Evolutionary conservation across 805 yeast species (phyloP), one percentile per base, ranked within the genome.

Genomic region (Candida nemodendra): DNA sequence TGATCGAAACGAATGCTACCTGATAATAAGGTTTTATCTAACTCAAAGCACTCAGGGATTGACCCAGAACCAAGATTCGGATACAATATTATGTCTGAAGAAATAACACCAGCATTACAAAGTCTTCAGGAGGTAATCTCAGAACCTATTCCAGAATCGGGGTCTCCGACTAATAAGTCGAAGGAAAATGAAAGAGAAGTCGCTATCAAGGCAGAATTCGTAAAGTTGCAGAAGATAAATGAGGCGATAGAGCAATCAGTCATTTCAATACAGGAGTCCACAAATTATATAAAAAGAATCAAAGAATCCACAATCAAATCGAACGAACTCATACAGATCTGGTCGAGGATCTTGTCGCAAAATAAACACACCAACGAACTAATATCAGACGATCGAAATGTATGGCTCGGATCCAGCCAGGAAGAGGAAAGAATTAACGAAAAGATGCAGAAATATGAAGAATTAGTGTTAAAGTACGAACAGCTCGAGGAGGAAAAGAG

Each of bases 321-420:
- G 8, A 46, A 46, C 34, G 45, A 64, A 18, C 60, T 81, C 18
- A 57, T 81, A 17, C 80, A 75, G 39, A 68, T 77, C 16, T 81
- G 84, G 84, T 70, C 76, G 36, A 66, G 72, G 44, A 78, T 81
- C 33, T 67, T 80, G 15, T 78, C 83, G 12, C 84, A 80, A 50
- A 74, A 83, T 16, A 72, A 73, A 24, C 75, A 77, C 50, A 73
- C 81, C 4, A 64, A 68, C 18, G 68, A 71, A 8, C 54, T 76
- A 14, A 61, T 78, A 45, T 64, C 65, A 4, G 45, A 30, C 33
- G 36, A 34, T 11, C 30, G 35, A 8, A 34, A 33, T 12, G 18
- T 39, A 9, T 47, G 53, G 53, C 40, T 36, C 9, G 53, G 51
- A n/a, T 41, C 46, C 9, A 38, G 40, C 37, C 46, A 42, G 14